Conservation (phyloP, 2,329 filamentous ascomycete species). For the Alternaria arbusti region DNA sequence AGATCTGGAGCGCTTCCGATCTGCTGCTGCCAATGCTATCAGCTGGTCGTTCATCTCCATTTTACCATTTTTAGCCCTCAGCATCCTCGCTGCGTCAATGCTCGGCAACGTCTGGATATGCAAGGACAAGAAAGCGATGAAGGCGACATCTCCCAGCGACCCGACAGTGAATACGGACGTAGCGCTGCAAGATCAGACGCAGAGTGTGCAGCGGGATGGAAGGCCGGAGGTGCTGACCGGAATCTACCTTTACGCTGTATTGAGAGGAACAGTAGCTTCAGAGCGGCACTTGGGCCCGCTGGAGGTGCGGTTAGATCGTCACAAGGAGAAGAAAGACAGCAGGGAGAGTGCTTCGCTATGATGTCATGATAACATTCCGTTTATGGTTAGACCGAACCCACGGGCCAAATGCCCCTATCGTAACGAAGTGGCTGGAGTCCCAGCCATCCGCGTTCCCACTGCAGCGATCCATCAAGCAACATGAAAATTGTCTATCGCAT, state of each 20-base stretch:
- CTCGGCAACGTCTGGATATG: slow-evolving; percentile 55
- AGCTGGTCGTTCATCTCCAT: slow-evolving; percentile 68
- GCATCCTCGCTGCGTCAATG: slow-evolving; percentile 48
- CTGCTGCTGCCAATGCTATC: slow-evolving; percentile 56
- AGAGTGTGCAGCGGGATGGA: slow-evolving; percentile 1
- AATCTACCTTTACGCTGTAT: neutral
- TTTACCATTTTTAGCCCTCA: slow-evolving; percentile 60
- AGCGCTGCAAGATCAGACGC: neutral
- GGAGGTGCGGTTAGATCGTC: neutral
- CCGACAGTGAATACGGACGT: neutral
- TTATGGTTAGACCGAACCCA: neutral
- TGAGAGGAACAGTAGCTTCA: neutral
- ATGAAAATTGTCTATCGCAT: neutral
- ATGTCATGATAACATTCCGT: neutral
- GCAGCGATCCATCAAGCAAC: neutral
- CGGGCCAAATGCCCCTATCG: neutral
- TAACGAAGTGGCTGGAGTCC: neutral
- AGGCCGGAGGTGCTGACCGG: neutral
- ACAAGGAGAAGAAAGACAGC: neutral
- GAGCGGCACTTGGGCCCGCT: neutral
- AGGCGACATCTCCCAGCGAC: neutral
- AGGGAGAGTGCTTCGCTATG: neutral
- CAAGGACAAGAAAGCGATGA: neutral
- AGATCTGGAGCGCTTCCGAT: neutral
- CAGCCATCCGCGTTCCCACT: neutral